A percentile compares a stretch with the other conserved stretches of the same genome.
These are phyloP conservation scores for Pleochaeta shiraiana DNA, from an alignment of 2,329 filamentous ascomycete genomes.

Conservation along the genomic window DNA sequence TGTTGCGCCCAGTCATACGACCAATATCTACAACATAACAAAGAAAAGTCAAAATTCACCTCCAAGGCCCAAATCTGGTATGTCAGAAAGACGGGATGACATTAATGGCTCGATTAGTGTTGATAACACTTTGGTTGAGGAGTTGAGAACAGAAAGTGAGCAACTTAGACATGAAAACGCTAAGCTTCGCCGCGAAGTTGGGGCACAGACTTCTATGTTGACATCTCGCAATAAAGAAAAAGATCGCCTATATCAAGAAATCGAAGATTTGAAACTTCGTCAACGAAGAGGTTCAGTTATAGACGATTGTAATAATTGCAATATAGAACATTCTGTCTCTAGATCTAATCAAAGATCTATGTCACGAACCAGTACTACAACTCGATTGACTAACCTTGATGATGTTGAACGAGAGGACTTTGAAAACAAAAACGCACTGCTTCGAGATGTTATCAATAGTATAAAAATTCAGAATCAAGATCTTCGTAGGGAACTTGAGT, in stretches of 20 bases:
- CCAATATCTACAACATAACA: slow-evolving; percentile 43
- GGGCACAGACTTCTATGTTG: slow-evolving; percentile 92
- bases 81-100: slow-evolving; percentile 24
- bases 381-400: slow-evolving; percentile 24
- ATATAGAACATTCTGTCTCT: slow-evolving; percentile 86
- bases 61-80: slow-evolving; percentile 27
- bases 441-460: slow-evolving; percentile 71
- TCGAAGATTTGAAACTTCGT: slow-evolving; percentile 84
- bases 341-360: slow-evolving; percentile 52
- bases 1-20: slow-evolving; percentile 30
- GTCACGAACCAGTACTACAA: slow-evolving; percentile 37
- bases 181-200: slow-evolving; percentile 75
- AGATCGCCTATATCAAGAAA: slow-evolving; percentile 86
- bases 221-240: slow-evolving; percentile 92
- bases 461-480: slow-evolving; percentile 81
- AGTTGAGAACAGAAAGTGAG: slow-evolving; percentile 44
- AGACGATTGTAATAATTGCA: slow-evolving; percentile 82
- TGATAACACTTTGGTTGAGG: slow-evolving; percentile 51
- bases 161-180: slow-evolving; percentile 82
- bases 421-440: slow-evolving; percentile 61
- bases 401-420: slow-evolving; percentile 70
- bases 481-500: slow-evolving; percentile 61
- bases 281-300: slow-evolving; percentile 50
- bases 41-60: slow-evolving; percentile 28
- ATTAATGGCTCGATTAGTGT: slow-evolving; percentile 31